Base-by-base conservation (phyloP, 192 early-diverging fungal genomes). In the Backusella sp. region DNA sequence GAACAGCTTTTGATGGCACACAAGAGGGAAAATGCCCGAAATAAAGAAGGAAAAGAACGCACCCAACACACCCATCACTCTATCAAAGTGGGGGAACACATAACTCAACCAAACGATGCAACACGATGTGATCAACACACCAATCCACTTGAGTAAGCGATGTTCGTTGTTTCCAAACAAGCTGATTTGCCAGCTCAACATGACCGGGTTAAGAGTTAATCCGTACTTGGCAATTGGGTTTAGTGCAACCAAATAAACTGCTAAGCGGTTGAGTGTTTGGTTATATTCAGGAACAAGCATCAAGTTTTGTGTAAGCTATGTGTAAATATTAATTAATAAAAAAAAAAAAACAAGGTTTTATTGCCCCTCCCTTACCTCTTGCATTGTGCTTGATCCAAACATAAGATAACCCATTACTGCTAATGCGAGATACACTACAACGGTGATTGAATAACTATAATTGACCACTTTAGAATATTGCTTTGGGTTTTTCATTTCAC, bases 221-320 rank as follows among this genome's bases (percentile, higher is more conserved):
- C 90, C 89, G 74, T 91, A 93, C 68, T 93, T 93, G 15, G 92
- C 91, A 69, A 92, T 77, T 1, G 92, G 92, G 66, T 94, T 93
- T 32, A 93, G 74, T 9, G 91, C 92, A 23, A 93, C 84, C 15
- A 94, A 79, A 41, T 79, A 85, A 42, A 94, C 73, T 12, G 90
- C 93, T 17, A 93, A 71, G 5, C 84, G 73, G 30, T 87, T 92
- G 3, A 92, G 73, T 17, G 80, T 34, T 59, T 78, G 78, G 71
- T 86, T 84, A 71, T 88, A 92, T 8, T 79, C 82, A 9, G 89
- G 85, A 17, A 89, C 79, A 23, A 46, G 26, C 23, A 90, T 82
- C 17, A 94, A 76, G 73, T 92, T 93, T 84, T 90, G 88, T 14
- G 91, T 93, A 66, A 93, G 89, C 90, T 92, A 68, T 41, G 17